Conservation (phyloP, 2,329 filamentous ascomycete genomes). For the Alternaria infectoria region DNA sequence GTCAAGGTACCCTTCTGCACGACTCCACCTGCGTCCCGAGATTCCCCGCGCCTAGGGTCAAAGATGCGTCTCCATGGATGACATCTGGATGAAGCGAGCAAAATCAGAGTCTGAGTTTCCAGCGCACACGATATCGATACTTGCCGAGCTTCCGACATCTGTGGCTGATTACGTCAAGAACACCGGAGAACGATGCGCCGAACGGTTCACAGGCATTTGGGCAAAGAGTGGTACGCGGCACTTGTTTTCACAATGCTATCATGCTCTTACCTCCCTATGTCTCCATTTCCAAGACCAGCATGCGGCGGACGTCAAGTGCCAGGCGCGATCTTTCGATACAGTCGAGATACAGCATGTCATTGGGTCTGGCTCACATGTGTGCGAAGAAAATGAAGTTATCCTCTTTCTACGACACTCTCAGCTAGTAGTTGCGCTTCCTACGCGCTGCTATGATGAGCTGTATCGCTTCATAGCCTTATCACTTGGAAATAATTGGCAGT, state of each 20-base stretch:
- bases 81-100: neutral
- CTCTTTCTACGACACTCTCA: neutral
- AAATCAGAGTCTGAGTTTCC: neutral
- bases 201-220: neutral
- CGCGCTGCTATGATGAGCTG: neutral
- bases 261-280: neutral
- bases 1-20: neutral
- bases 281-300: neutral
- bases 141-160: neutral
- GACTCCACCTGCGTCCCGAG: neutral
- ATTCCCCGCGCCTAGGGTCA: neutral
- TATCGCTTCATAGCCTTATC: neutral
- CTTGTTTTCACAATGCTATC: neutral
- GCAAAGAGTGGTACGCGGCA: neutral
- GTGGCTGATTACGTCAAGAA: neutral
- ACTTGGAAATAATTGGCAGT: neutral
- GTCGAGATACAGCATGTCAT: neutral
- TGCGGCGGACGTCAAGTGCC: neutral
- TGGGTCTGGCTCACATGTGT: neutral
- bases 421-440: neutral
- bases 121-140: neutral
- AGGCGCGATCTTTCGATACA: neutral
- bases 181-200: neutral
- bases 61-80: neutral
- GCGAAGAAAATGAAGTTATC: neutral